phyloP scores from a whole-genome alignment of 352 stramenopile species.

The Phytophthora kernoviae region DNA sequence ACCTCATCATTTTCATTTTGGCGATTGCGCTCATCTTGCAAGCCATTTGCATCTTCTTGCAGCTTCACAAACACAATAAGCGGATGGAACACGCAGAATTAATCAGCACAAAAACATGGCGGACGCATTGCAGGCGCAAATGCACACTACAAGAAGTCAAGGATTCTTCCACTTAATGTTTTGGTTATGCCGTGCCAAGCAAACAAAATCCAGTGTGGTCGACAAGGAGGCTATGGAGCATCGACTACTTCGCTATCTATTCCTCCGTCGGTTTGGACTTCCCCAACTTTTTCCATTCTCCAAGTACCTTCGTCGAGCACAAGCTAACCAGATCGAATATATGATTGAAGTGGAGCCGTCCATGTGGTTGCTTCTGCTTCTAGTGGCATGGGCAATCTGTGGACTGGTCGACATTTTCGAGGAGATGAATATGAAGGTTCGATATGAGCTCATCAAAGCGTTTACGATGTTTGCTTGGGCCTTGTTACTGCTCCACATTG shows the following conservation, averaged over 20 bases:
- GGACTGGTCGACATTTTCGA: slow-evolving; percentile 29
- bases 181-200: neutral
- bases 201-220: neutral
- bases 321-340: slow-evolving; percentile 66
- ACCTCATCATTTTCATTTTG: slow-evolving; percentile 58
- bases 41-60: slow-evolving; percentile 43
- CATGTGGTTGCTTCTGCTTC: slow-evolving; percentile 49
- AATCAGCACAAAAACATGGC: slow-evolving; percentile 38
- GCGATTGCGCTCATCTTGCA: slow-evolving; percentile 55
- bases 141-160: no score
- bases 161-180: neutral
- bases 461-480: slow-evolving; percentile 28
- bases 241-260: slow-evolving; percentile 47
- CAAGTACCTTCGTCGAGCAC: slow-evolving; percentile 65
- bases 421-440: neutral
- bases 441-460: slow-evolving; percentile 23
- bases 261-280: slow-evolving; percentile 44
- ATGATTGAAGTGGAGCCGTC: slow-evolving; percentile 64
- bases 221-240: slow-evolving; percentile 26
- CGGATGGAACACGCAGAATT: slow-evolving; percentile 39
- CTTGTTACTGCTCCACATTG: slow-evolving; percentile 27
- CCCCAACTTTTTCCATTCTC: slow-evolving; percentile 65
- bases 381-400: slow-evolving; percentile 33
- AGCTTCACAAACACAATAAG: slow-evolving; percentile 32
- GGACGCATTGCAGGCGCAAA: neutral